phyloP scores from a whole-genome alignment of 352 stramenopile genomes.

The Phytophthora pistaciae region DNA sequence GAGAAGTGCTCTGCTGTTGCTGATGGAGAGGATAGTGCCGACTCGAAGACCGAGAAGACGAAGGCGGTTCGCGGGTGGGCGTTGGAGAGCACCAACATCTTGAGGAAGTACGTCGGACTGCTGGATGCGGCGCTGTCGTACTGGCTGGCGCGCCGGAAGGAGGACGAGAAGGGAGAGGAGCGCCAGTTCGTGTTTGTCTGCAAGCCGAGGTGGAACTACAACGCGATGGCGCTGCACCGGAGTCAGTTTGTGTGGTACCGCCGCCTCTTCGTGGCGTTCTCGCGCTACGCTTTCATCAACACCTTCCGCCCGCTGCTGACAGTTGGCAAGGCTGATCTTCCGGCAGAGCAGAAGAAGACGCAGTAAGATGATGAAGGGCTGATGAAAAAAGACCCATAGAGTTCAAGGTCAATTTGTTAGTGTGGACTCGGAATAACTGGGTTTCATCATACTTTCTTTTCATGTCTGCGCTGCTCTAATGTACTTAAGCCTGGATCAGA shows the following conservation, averaged over 20 bases:
- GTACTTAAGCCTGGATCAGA: no score
- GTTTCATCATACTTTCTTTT: no score
- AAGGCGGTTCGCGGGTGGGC: constrained; percentile 59
- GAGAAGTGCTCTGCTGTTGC: constrained; percentile 38
- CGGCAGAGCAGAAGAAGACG: constrained; percentile 39
- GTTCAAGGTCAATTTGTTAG: no score
- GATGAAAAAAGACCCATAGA: no score
- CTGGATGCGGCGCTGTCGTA: constrained; percentile 74
- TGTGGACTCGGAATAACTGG: no score
- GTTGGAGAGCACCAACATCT: constrained; percentile 76
- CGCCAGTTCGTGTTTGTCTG: constrained; percentile 70
- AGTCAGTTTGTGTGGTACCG: constrained; percentile 98
- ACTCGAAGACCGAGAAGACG: constrained; percentile 8
- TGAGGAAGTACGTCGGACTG: constrained; percentile 91
- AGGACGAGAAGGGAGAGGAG: constrained; percentile 14
- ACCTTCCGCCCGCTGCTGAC: constrained; percentile 67
- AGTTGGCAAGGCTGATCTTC: constrained; percentile 32
- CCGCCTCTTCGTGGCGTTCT: constrained; percentile 96
- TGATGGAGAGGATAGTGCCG: background rate
- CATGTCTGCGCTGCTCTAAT: no score
- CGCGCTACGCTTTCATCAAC: constrained; percentile 96
- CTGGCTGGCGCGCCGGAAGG: constrained; percentile 30
- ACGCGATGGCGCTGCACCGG: constrained; percentile 91
- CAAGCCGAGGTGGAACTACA: constrained; percentile 85
- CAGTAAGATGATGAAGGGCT: constrained; percentile 19